Evolutionary conservation across 768 basidiomycete species (phyloP).

Genomic region (Chalciporus piperatus): DNA sequence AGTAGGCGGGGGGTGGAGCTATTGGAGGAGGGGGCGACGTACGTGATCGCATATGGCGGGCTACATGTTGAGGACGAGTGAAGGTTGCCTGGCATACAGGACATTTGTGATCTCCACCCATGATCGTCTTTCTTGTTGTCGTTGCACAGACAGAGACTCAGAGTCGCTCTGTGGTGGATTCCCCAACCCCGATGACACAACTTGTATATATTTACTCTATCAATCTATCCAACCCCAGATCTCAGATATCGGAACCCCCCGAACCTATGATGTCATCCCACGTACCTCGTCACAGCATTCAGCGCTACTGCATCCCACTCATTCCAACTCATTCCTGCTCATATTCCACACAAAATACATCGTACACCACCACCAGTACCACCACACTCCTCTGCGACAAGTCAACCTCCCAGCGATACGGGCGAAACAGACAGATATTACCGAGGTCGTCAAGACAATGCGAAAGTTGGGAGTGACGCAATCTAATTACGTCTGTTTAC

Average conservation of each 20-base stretch:
- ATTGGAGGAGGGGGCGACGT: slow-evolving; percentile 37
- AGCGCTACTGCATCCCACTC: background rate
- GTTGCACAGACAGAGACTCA: slow-evolving; percentile 11
- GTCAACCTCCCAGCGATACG: background rate
- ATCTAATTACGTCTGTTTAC: slow-evolving; percentile 35
- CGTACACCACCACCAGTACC: background rate
- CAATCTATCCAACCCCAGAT: slow-evolving; percentile 30
- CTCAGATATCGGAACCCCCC: slow-evolving; percentile 32
- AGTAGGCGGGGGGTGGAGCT: slow-evolving; percentile 20
- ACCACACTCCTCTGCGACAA: background rate
- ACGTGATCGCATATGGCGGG: slow-evolving; percentile 89
- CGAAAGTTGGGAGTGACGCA: slow-evolving; percentile 25
- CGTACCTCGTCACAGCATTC: slow-evolving; percentile 7
- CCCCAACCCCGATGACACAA: slow-evolving; percentile 34
- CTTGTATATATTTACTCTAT: slow-evolving; percentile 37
- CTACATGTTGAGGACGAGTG: slow-evolving; percentile 87
- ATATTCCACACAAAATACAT: background rate
- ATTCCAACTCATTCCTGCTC: background rate
- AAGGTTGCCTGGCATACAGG: slow-evolving; percentile 86
- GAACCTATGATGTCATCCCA: slow-evolving; percentile 29
- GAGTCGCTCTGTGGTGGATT: slow-evolving; percentile 26
- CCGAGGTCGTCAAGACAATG: slow-evolving; percentile 34
- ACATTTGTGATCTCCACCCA: slow-evolving; percentile 85
- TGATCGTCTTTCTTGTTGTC: slow-evolving; percentile 26
- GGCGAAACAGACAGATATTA: background rate